Evolutionary conservation across 2,329 filamentous ascomycete genomes (phyloP), one percentile per base, ranked within the genome.

Genomic region (Talaromyces sp.): DNA sequence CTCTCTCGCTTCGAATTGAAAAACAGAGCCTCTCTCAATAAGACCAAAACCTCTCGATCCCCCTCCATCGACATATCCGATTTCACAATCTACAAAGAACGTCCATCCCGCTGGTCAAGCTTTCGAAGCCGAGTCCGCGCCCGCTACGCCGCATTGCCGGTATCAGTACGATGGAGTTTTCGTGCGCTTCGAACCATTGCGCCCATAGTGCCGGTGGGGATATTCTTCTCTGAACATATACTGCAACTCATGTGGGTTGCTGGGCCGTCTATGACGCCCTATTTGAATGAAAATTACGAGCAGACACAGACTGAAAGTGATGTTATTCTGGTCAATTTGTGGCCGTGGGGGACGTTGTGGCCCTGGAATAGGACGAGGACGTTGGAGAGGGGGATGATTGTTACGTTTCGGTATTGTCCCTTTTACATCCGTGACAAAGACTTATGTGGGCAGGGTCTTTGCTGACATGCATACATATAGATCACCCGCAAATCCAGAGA

Each of bases 231-330:
- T 27, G 76, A 79, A 65, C 75, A 82, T 67, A 73, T 80, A 45
- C 67, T 76, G 56, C 74, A 78, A 38, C 69, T 80, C 29, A 78
- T 80, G 73, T 77, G 76, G 72, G 79, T 83, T 53, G 73, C 72
- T 15, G 81, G 81, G 0, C 77, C 77, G 5, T 92, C 89, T 22
- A 95, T 95, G 91, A 89, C 89, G 64, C 91, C 91, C 1, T 89
- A 88, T 67, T 80, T 94, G 63, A 93, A 93, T 72, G 82, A 87
- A 66, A 85, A 88, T 61, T 88, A 87, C 81, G 66, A 80, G 80
- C 68, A 75, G 58, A 74, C 72, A 58, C 74, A 79, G 29, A 75
- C 76, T 13, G 71, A 74, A 36, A 73, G 72, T 47, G 80, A 83
- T 51, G 73, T 78, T 65, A 77, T 82, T 13, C 68, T 81, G n/a